Evolutionary conservation across 495 filamentous ascomycete genomes (phyloP), one percentile per base, ranked within the genome.

Genomic region (Penicillium samsonianum): DNA sequence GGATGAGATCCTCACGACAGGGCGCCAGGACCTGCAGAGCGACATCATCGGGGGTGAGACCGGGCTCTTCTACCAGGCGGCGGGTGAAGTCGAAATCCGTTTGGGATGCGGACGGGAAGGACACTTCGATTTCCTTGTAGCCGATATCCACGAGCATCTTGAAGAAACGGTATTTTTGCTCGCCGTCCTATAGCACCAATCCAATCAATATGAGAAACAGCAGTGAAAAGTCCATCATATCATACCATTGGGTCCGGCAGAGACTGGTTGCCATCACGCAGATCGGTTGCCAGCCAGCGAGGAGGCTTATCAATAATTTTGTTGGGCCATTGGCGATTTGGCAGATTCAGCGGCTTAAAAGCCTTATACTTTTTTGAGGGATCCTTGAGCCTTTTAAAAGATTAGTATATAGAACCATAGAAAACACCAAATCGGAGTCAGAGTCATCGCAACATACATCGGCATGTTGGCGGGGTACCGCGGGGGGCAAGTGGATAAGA

Each of bases 101-200:
- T 73, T 96, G 87, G 26, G 90, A 95, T 19, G 93, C 90, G 5
- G 92, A 95, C 33, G 94, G 94, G 75, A 96, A 98, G 1, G 92
- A 96, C 11, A 97, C 87, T 72, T 98, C 94, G 63, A 98, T 96
- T 74, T 98, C 94, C 73, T 97, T 98, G 80, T 97, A 98, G 59
- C 94, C 94, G 47, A 97, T 86, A 60, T 90, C 85, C 60, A 89
- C 85, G 31, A 98, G 83, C 91, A 96, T 96, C 73, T 89, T 83
- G 80, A 98, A 98, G 78, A 94, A 98, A 58, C 80, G 75, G 82
- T 85, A 94, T 82, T 98, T 98, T 78, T 97, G 91, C 38, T 96
- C 88, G 59, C 89, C 89, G 61, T 92, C 92, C 90, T 95, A 65
- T 50, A 60, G 2, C 28, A 5, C 23, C 26, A 45, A 12, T 38